phyloP scores from a whole-genome alignment of 2,329 filamentous ascomycete genomes.

The Albifimbria verrucaria region DNA sequence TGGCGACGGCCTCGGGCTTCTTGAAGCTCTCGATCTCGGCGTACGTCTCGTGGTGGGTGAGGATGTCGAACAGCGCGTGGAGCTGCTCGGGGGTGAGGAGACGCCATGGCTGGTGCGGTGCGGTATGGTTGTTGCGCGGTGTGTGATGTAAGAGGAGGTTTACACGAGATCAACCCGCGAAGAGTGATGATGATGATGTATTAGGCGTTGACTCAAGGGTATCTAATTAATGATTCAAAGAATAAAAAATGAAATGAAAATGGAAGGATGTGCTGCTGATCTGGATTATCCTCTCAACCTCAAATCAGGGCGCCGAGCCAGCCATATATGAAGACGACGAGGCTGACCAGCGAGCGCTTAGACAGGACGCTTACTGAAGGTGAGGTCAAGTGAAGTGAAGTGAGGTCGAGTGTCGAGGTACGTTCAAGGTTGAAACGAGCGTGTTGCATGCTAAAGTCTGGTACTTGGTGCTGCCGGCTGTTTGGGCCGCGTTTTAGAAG shows the following conservation, averaged over 20 bases:
- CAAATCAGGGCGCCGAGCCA: not conserved
- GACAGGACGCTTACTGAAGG: too few relatives aligned
- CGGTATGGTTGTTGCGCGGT: not conserved
- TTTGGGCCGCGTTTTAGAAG: too few relatives aligned
- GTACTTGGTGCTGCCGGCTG: not conserved
- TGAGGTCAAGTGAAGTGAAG: too few relatives aligned
- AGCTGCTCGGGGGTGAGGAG: constrained; percentile 35
- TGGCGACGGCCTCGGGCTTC: constrained; percentile 56
- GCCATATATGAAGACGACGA: not conserved
- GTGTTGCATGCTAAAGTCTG: not conserved
- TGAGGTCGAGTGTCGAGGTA: too few relatives aligned
- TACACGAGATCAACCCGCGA: too few relatives aligned
- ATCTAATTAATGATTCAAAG: not conserved
- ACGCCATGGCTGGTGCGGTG: constrained; percentile 19
- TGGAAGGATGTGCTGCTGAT: not conserved
- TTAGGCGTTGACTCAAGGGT: not conserved
- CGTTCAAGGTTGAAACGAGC: not conserved
- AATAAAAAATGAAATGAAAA: too few relatives aligned
- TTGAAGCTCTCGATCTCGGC: constrained; percentile 72
- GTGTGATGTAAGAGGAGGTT: not conserved
- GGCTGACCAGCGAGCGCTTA: too few relatives aligned
- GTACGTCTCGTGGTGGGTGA: constrained; percentile 58
- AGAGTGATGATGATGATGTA: not conserved
- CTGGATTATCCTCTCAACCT: not conserved
- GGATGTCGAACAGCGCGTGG: constrained; percentile 55